These are phyloP conservation scores for Komagataella kurtzmanii DNA, from an alignment of 805 yeast species.

Conservation along the genomic window DNA sequence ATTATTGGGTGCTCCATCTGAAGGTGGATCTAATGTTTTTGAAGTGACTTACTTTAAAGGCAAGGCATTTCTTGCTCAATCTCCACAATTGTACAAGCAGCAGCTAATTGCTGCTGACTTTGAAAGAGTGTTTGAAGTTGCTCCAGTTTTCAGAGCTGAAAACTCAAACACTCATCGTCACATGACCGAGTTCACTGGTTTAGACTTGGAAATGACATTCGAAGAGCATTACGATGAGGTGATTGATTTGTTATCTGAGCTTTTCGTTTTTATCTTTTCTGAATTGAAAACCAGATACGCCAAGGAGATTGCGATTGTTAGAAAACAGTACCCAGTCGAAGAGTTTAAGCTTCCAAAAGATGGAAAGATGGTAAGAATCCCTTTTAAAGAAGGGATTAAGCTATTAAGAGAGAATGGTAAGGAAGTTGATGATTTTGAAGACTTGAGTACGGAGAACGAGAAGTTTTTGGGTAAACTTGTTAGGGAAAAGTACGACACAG, in stretches of 20 bases:
- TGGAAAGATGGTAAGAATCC: constrained; percentile 85
- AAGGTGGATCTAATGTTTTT: constrained; percentile 96
- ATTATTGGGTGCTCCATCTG: constrained; percentile 88
- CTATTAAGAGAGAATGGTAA: constrained; percentile 81
- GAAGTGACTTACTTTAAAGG: constrained; percentile 88
- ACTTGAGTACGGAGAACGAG: constrained; percentile 88
- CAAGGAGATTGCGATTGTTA: constrained; percentile 75
- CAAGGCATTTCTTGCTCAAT: constrained; percentile 90
- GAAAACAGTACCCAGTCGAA: constrained; percentile 94
- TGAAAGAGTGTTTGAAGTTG: constrained; percentile 91
- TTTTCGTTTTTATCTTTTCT: constrained; percentile 80
- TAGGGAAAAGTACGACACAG: constrained; percentile 90
- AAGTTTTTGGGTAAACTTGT: constrained; percentile 84
- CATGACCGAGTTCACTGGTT: constrained; percentile 96
- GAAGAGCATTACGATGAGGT: constrained; percentile 98
- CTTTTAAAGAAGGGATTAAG: constrained; percentile 83
- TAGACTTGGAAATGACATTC: constrained; percentile 95
- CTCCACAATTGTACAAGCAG: constrained; percentile 97
- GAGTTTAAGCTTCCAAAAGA: constrained; percentile 90
- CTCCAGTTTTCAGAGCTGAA: constrained; percentile 98
- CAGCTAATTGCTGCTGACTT: constrained; percentile 97
- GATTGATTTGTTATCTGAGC: constrained; percentile 34
- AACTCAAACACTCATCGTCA: constrained; percentile 99
- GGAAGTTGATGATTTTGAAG: constrained; percentile 78
- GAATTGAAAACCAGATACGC: constrained; percentile 71